Base-by-base conservation (phyloP, 2,329 filamentous ascomycete genomes). In the Nectriaceae sp. region DNA sequence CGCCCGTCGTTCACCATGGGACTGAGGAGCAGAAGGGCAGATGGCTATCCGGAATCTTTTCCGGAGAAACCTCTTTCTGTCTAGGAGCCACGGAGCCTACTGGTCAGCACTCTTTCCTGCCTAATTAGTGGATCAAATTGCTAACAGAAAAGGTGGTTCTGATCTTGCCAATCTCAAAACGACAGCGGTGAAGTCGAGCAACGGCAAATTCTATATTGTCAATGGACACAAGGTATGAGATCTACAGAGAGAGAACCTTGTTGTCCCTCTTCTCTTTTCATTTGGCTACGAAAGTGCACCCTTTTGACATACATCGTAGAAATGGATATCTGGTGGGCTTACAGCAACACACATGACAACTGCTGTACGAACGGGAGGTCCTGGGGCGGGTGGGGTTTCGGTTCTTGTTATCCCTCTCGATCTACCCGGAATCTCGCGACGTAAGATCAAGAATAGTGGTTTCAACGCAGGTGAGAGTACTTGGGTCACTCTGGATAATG, bases 191-290 rank as follows among this genome's bases (percentile, higher is more conserved):
- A 71, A 70, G 21, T 54, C 64, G 0, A 11, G 53, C 2, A 71
- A 78, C 31, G 78, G 76, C 0, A 69, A 73, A 26, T 63, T 70
- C 41, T 88, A 85, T 56, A 60, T 85, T 29, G 81, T 87, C n/a
- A 85, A 84, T 47, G 84, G 84, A 1, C 76, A 77, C 42, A 87
- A 88, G 72, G 85, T 85, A 63, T 85, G 83, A 8, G 15, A n/a
- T n/a, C n/a, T n/a, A n/a, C n/a, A n/a, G n/a, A n/a, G n/a, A n/a
- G n/a, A n/a, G n/a, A n/a, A n/a, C n/a, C n/a, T n/a, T n/a, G n/a
- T n/a, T n/a, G n/a, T n/a, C n/a, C n/a, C n/a, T n/a, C n/a, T n/a
- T n/a, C n/a, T n/a, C n/a, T n/a, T n/a, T n/a, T n/a, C n/a, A n/a
- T n/a, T n/a, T n/a, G n/a, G n/a, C n/a, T n/a, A n/a, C n/a, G n/a